A percentile compares a stretch with the other conserved stretches of the same genome.
These are phyloP conservation scores for Aegle marmelos DNA, from an alignment of 345 rosid species.

Conservation along the genomic window DNA sequence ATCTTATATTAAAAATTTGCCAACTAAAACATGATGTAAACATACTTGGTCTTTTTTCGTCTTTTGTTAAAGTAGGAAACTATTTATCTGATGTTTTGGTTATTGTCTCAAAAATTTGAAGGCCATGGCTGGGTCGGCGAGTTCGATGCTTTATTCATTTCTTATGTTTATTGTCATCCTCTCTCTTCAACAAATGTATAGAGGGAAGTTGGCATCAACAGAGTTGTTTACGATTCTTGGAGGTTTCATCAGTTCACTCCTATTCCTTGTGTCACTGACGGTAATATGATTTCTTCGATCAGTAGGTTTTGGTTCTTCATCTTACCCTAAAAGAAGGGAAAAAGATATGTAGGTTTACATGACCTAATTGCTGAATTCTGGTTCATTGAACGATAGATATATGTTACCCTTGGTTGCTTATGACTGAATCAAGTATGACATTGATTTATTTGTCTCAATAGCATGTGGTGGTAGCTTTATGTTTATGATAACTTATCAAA, in stretches of 20 bases:
- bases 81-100: neutral
- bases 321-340: neutral
- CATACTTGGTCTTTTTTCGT: too few relatives aligned
- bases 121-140: conserved; percentile 75
- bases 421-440: neutral
- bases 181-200: conserved; percentile 73
- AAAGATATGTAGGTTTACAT: neutral
- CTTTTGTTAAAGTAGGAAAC: neutral
- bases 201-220: conserved; percentile 71
- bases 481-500: neutral
- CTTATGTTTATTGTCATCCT: conserved; percentile 60
- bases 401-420: neutral
- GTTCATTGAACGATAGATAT: neutral
- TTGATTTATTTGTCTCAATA: neutral
- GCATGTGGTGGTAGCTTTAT: neutral
- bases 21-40: neutral
- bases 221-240: conserved; percentile 80
- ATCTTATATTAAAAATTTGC: neutral
- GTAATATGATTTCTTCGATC: conserved; percentile 32
- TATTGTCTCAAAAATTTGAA: neutral
- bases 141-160: conserved; percentile 70
- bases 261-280: conserved; percentile 66
- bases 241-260: conserved; percentile 80
- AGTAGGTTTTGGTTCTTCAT: neutral
- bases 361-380: neutral